These are phyloP conservation scores for Malbranchea zuffiana DNA, from an alignment of 2,329 filamentous ascomycete genomes.

Conservation along the genomic window DNA sequence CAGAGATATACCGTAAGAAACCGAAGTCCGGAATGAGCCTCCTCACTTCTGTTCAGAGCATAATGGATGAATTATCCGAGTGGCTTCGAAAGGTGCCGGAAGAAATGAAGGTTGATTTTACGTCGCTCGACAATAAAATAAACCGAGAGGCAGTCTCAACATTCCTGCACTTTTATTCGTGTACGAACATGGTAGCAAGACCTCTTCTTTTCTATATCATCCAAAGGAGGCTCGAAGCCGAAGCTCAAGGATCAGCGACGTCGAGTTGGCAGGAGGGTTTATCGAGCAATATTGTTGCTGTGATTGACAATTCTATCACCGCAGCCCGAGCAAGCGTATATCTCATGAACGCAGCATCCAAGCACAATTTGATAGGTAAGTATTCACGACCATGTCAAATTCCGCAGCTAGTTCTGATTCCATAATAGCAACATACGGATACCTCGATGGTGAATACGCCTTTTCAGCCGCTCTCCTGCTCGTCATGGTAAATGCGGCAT, in stretches of 20 bases:
- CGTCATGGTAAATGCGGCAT: slow-evolving; percentile 45
- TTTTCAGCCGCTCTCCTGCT: slow-evolving; percentile 46
- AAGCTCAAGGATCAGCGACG: slow-evolving; percentile 19
- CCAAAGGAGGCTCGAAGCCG: slow-evolving; percentile 35
- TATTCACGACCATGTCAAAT: neutral
- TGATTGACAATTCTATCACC: slow-evolving; percentile 44
- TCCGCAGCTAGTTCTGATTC: neutral
- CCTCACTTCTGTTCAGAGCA: slow-evolving; percentile 34
- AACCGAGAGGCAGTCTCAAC: slow-evolving; percentile 43
- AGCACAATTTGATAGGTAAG: slow-evolving; percentile 42
- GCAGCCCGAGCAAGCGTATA: slow-evolving; percentile 41
- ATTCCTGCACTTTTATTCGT: slow-evolving; percentile 47
- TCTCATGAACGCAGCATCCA: slow-evolving; percentile 41
- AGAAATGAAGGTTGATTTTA: slow-evolving; percentile 40
- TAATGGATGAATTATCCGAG: slow-evolving; percentile 39
- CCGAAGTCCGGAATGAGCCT: slow-evolving; percentile 4
- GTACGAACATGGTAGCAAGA: slow-evolving; percentile 47
- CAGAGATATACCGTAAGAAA: slow-evolving; percentile 13
- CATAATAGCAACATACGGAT: slow-evolving; percentile 42
- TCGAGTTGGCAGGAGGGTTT: slow-evolving; percentile 39
- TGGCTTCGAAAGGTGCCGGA: slow-evolving; percentile 43
- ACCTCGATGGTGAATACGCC: slow-evolving; percentile 47
- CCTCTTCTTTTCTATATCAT: slow-evolving; percentile 46
- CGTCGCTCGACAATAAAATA: slow-evolving; percentile 31
- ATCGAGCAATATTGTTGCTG: slow-evolving; percentile 38